Conservation (phyloP, 352 stramenopile species). For the Phytophthora quininea region DNA sequence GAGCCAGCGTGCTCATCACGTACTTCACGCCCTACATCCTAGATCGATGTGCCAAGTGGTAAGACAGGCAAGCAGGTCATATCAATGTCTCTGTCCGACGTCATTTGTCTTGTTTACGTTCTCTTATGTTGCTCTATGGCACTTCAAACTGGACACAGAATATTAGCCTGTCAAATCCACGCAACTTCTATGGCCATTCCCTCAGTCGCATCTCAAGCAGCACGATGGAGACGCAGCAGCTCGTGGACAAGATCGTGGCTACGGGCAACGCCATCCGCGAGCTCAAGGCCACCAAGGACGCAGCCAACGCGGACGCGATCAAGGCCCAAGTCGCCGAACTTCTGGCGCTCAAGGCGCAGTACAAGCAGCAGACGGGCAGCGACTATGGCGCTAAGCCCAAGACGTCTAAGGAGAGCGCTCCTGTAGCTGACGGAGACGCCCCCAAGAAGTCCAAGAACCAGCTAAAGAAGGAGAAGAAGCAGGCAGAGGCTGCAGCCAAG, state of each 20-base stretch:
- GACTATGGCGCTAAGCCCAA: constrained; percentile 68
- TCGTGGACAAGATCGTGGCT: constrained; percentile 71
- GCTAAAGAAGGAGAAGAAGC: constrained; percentile 90
- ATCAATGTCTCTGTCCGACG: background rate
- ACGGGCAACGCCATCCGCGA: constrained; percentile 80
- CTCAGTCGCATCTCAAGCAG: constrained; percentile 4
- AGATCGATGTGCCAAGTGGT: constrained; percentile 84
- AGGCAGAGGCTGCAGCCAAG: constrained; percentile 70
- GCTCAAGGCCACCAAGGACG: constrained; percentile 81
- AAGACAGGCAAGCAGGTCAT: constrained; percentile 8
- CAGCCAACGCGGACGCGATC: constrained; percentile 49
- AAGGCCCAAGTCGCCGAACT: constrained; percentile 61
- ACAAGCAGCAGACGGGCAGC: constrained; percentile 73
- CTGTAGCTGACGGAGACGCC: constrained; percentile 24
- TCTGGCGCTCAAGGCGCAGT: constrained; percentile 78
- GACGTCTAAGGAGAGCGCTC: constrained; percentile 39
- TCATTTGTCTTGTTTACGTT: background rate
- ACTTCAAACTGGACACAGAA: background rate
- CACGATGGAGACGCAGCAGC: constrained; percentile 35
- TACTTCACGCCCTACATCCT: constrained; percentile 96
- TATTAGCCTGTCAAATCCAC: background rate
- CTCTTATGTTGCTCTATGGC: background rate
- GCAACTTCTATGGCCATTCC: constrained; percentile 21
- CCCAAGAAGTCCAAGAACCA: constrained; percentile 83
- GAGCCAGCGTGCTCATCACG: constrained; percentile 98